These are phyloP conservation scores for Buddleja alternifolia DNA, from an alignment of 257 asterid genomes.

Conservation along the genomic window DNA sequence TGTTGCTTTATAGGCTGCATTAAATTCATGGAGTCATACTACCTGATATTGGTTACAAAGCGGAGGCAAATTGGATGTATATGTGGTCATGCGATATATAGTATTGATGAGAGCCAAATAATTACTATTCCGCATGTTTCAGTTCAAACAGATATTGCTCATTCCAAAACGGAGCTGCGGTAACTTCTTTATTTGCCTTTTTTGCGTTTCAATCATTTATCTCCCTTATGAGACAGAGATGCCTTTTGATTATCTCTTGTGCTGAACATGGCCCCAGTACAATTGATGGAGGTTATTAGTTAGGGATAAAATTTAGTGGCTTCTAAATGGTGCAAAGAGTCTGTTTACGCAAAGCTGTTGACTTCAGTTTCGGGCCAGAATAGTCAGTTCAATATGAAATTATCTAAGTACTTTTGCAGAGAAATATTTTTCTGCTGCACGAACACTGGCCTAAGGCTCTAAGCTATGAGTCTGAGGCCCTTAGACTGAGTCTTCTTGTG, in stretches of 20 bases:
- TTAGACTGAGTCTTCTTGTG: background rate
- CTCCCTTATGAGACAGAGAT: slow-evolving; percentile 1
- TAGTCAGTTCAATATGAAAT: no score
- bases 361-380: no score
- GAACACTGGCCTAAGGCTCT: slow-evolving; percentile 8
- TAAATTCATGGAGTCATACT: slow-evolving; percentile 88
- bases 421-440: background rate
- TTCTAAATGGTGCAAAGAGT: no score
- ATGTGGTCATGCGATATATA: slow-evolving; percentile 96
- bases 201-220: background rate
- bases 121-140: slow-evolving; percentile 88
- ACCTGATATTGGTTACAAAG: slow-evolving; percentile 87
- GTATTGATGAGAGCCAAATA: slow-evolving; percentile 95
- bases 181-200: slow-evolving; percentile 41
- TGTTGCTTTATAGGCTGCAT: slow-evolving; percentile 73
- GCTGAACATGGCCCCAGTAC: background rate
- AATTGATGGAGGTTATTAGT: background rate
- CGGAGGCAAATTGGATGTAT: slow-evolving; percentile 88
- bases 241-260: background rate
- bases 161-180: slow-evolving; percentile 96
- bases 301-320: no score
- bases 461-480: slow-evolving; percentile 16
- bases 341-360: no score
- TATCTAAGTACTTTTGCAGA: no score
- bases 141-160: slow-evolving; percentile 97